phyloP scores from a whole-genome alignment of 78 protist genomes.

The Neovahlkampfia damariscottae region DNA sequence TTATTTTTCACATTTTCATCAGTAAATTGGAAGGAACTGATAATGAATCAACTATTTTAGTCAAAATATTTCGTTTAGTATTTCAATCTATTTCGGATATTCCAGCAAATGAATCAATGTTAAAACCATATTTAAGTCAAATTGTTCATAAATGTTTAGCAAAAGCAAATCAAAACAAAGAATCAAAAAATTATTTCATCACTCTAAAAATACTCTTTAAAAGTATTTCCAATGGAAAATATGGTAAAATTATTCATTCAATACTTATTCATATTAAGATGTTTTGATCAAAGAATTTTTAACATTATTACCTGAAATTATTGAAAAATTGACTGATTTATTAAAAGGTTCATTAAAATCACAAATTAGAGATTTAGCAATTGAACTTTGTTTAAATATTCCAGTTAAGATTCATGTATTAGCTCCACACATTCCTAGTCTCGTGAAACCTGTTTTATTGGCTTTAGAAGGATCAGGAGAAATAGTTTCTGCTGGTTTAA shows the following conservation, averaged over 20 bases:
- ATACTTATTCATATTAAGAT: no score
- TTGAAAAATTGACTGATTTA: conserved; percentile 45
- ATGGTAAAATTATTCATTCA: no score
- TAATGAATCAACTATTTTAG: conserved; percentile 8
- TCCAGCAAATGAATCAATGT: conserved; percentile 50
- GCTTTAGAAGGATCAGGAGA: conserved; percentile 46
- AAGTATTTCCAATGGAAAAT: conserved; percentile 60
- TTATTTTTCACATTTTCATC: no score
- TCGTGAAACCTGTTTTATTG: conserved; percentile 59
- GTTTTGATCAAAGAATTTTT: conserved; percentile 60
- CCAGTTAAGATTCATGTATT: conserved; percentile 63
- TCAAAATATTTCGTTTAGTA: conserved; percentile 58
- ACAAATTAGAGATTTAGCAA: conserved; percentile 34
- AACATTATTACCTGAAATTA: conserved; percentile 48
- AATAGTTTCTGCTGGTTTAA: conserved; percentile 38
- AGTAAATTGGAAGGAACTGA: conserved; percentile 13
- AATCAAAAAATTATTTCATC: conserved; percentile 35
- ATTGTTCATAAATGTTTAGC: conserved; percentile 26
- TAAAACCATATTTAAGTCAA: conserved; percentile 40
- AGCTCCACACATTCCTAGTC: conserved; percentile 53
- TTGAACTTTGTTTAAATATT: conserved; percentile 78
- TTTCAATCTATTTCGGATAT: conserved; percentile 44
- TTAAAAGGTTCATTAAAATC: conserved; percentile 12
- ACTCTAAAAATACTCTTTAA: conserved; percentile 52
- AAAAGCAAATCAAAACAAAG: neutral